These are phyloP conservation scores for Austroboletus festivus DNA, from an alignment of 768 basidiomycete genomes.

Conservation along the genomic window DNA sequence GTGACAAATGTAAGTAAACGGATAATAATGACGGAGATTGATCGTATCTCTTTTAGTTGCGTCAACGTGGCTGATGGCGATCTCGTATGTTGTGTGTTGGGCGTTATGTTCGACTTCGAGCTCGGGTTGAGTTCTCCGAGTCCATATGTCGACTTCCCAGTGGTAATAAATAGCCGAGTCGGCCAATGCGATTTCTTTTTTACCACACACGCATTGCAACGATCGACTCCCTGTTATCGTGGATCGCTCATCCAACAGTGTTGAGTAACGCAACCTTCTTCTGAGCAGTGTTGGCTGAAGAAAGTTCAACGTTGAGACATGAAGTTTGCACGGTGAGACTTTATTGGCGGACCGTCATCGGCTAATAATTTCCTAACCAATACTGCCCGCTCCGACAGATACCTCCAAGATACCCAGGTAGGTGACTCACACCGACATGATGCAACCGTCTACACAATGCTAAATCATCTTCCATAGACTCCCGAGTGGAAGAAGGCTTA, in stretches of 20 bases:
- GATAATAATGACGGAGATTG: not conserved
- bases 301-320: conserved; percentile 36
- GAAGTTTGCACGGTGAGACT: conserved; percentile 57
- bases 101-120: too few species aligned
- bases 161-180: not conserved
- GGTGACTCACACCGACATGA: conserved; percentile 4
- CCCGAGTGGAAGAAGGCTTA: conserved; percentile 52
- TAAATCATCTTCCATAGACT: conserved; percentile 38
- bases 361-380: not conserved
- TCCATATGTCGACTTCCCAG: too few species aligned
- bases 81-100: not conserved
- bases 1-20: not conserved
- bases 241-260: too few species aligned
- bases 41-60: not conserved
- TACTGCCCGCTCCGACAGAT: conserved; percentile 35
- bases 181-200: not conserved
- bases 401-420: conserved; percentile 68
- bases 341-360: not conserved
- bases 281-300: not conserved
- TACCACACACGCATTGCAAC: not conserved
- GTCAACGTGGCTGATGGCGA: too few species aligned
- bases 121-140: too few species aligned
- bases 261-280: too few species aligned
- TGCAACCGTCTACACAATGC: not conserved
- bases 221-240: conserved; percentile 1